These are phyloP conservation scores for Moesziomyces sp. DNA, from an alignment of 1,284 basidiomycete species.

Conservation along the genomic window DNA sequence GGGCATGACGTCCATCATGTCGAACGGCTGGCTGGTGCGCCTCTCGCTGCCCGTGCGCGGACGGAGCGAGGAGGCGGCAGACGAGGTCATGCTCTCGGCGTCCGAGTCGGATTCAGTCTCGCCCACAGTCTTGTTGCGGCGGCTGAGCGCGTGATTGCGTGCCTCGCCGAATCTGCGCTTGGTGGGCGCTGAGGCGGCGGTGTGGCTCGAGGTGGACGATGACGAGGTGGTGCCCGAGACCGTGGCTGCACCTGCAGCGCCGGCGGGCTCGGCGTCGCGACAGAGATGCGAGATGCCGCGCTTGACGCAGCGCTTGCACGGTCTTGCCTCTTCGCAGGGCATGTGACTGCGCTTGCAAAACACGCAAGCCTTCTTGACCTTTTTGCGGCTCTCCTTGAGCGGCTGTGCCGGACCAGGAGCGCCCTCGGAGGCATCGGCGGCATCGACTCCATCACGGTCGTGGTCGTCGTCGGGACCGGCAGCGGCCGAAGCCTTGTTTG, in stretches of 20 bases:
- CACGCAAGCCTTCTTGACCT: slow-evolving; percentile 52
- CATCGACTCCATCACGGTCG: slow-evolving; percentile 8
- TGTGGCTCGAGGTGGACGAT: background rate
- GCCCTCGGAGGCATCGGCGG: background rate
- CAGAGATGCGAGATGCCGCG: slow-evolving; percentile 49
- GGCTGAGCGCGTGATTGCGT: slow-evolving; percentile 11
- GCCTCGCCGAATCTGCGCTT: slow-evolving; percentile 21
- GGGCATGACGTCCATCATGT: slow-evolving; percentile 28
- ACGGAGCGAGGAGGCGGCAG: slow-evolving; percentile 18
- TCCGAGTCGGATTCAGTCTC: slow-evolving; percentile 31
- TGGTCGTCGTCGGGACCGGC: slow-evolving; percentile 13
- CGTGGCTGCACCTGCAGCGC: slow-evolving; percentile 13
- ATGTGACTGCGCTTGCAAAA: slow-evolving; percentile 56
- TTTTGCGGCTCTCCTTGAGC: slow-evolving; percentile 42
- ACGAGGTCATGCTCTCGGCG: slow-evolving; percentile 21
- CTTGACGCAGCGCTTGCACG: slow-evolving; percentile 44
- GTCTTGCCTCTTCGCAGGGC: slow-evolving; percentile 42
- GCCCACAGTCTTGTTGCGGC: background rate
- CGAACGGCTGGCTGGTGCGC: slow-evolving; percentile 4
- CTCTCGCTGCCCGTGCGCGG: slow-evolving; percentile 1
- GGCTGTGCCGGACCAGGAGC: background rate
- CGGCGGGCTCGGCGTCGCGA: slow-evolving; percentile 39
- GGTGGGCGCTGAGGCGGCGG: background rate
- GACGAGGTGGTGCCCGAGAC: slow-evolving; percentile 3
- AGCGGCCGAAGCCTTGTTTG: slow-evolving; percentile 3